Conservation (phyloP, 495 filamentous ascomycete genomes). For the Penicillium robsamsonii region DNA sequence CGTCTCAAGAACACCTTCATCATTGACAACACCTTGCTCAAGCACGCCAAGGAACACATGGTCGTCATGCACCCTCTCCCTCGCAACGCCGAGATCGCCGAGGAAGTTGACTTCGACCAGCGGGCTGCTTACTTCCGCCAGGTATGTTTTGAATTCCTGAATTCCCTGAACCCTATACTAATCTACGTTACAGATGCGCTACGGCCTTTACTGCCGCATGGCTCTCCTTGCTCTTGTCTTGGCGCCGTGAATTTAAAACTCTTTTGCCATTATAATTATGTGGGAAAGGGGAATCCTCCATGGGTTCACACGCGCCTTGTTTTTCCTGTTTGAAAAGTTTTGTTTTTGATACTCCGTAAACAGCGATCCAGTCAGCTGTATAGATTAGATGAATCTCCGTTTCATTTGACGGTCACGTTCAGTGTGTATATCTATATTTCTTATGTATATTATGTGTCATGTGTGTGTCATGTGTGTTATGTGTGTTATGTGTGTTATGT, state of each 20-base stretch:
- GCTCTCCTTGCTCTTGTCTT: constrained; percentile 90
- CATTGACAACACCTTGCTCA: constrained; percentile 86
- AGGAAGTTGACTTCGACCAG: constrained; percentile 97
- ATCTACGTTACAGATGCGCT: constrained; percentile 74
- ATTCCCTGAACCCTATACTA: constrained; percentile 19
- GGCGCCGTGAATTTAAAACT: constrained; percentile 50
- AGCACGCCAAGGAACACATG: constrained; percentile 86
- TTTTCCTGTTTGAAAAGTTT: constrained; percentile 39
- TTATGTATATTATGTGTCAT: constrained; percentile 30
- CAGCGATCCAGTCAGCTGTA: constrained; percentile 34
- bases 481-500: constrained; percentile 24
- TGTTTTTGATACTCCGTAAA: constrained; percentile 39
- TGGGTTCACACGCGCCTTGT: constrained; percentile 30
- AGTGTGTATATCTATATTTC: constrained; percentile 34
- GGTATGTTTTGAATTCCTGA: constrained; percentile 55
- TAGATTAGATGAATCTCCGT: constrained; percentile 50
- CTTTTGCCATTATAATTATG: constrained; percentile 23
- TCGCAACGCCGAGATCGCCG: constrained; percentile 83
- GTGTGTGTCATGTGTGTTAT: constrained; percentile 29
- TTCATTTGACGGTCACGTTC: constrained; percentile 36
- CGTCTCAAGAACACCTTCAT: constrained; percentile 81
- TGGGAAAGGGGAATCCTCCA: constrained; percentile 24
- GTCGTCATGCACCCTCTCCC: constrained; percentile 94
- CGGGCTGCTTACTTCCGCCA: constrained; percentile 98
- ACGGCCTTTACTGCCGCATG: constrained; percentile 97